phyloP scores from a whole-genome alignment of 805 yeast species.

The Candida nanaspora region DNA sequence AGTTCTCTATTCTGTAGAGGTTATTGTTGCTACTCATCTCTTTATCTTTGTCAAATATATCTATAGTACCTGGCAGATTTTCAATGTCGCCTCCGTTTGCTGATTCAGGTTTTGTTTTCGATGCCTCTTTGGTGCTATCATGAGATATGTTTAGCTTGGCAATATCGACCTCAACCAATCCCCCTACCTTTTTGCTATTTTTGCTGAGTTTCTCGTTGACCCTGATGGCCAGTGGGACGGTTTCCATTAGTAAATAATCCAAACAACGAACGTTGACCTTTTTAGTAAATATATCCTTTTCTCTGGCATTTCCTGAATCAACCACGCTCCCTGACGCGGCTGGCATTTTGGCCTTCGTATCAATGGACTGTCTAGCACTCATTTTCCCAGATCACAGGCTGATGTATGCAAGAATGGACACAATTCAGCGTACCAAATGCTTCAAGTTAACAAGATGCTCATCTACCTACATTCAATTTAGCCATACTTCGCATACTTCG shows the following conservation, averaged over 20 bases:
- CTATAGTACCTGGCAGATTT: constrained; percentile 31
- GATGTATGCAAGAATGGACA: too few relatives aligned
- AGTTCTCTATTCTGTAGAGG: constrained; percentile 51
- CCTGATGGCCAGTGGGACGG: constrained; percentile 64
- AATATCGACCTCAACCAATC: constrained; percentile 4
- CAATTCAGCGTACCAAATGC: too few relatives aligned
- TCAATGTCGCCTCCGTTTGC: not conserved
- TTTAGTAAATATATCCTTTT: constrained; percentile 15
- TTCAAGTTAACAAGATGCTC: too few relatives aligned
- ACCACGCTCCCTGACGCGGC: too few relatives aligned
- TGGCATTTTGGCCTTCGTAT: not conserved
- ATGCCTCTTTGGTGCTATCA: not conserved
- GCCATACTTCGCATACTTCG: too few relatives aligned
- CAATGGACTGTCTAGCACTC: too few relatives aligned
- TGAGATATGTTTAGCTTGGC: constrained; percentile 8
- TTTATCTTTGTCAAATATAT: constrained; percentile 27
- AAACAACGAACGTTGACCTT: constrained; percentile 50
- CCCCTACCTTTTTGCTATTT: constrained; percentile 11
- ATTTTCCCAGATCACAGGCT: too few relatives aligned
- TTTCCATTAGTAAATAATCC: constrained; percentile 65
- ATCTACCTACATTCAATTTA: too few relatives aligned
- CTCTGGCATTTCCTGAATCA: not conserved
- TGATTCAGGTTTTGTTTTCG: not conserved
- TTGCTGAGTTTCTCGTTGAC: constrained; percentile 43
- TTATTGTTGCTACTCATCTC: constrained; percentile 40